Evolutionary conservation across 257 asterid species (phyloP).

Genomic region (Capsicum pubescens): DNA sequence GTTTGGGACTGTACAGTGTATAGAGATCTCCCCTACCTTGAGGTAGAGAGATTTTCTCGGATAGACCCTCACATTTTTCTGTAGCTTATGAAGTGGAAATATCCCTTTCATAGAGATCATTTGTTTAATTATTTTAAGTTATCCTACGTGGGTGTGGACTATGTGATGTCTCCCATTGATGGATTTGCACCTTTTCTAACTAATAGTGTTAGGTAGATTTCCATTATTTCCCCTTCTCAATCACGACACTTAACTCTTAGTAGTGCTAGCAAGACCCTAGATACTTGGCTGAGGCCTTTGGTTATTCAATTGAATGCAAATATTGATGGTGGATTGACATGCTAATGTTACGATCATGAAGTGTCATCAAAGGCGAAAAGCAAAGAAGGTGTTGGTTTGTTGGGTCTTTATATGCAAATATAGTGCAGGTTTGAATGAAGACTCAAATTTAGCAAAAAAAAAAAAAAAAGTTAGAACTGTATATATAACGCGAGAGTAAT

Average conservation of each 20-base stretch:
- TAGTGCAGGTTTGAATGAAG: not conserved
- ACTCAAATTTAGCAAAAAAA: not conserved
- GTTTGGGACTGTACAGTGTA: not conserved
- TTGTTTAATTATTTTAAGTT: not conserved
- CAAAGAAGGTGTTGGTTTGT: not conserved
- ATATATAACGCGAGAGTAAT: not conserved
- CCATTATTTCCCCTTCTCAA: not conserved
- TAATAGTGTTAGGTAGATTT: not conserved
- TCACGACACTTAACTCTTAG: not conserved
- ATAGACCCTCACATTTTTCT: not conserved
- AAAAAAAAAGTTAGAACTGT: no score
- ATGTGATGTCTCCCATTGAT: not conserved
- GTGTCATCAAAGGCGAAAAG: not conserved
- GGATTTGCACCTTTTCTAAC: slow-evolving; percentile 5
- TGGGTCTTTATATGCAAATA: not conserved
- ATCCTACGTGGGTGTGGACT: not conserved
- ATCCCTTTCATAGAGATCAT: slow-evolving; percentile 1
- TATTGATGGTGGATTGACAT: slow-evolving; percentile 17
- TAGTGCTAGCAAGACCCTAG: not conserved
- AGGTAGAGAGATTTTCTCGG: not conserved
- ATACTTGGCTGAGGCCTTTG: not conserved
- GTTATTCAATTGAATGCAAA: not conserved
- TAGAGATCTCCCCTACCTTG: not conserved
- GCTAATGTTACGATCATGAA: not conserved
- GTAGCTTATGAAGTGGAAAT: not conserved